Conservation (phyloP, 2,329 filamentous ascomycete genomes). For the Scopulariopsis brevicaulis region DNA sequence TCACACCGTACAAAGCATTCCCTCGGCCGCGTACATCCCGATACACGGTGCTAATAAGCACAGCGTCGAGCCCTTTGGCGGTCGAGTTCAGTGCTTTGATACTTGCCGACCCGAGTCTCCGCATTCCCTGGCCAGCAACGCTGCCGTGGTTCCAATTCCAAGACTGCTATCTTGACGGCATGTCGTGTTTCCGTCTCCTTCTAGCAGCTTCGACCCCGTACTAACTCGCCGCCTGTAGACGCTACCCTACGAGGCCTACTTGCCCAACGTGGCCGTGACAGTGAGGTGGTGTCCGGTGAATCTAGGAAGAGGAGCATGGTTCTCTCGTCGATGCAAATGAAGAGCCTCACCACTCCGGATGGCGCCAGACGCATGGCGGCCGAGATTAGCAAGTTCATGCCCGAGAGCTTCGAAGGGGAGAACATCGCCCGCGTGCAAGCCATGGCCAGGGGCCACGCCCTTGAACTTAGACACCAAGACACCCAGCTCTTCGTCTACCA, state of each 20-base stretch:
- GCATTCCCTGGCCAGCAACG: neutral
- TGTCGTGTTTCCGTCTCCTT: too few relatives aligned
- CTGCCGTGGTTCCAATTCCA: conserved; percentile 3
- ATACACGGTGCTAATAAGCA: too few relatives aligned
- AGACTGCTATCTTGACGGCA: neutral
- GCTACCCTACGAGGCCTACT: too few relatives aligned
- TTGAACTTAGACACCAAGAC: neutral
- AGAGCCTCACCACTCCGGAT: neutral
- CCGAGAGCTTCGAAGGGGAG: neutral
- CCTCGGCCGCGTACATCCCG: too few relatives aligned
- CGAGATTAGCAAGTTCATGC: neutral
- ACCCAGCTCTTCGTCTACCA: neutral
- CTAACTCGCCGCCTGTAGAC: too few relatives aligned
- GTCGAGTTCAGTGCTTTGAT: neutral
- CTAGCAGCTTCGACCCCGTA: too few relatives aligned
- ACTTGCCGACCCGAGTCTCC: neutral
- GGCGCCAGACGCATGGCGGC: neutral
- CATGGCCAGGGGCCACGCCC: neutral
- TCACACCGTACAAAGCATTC: neutral
- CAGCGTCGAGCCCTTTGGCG: neutral
- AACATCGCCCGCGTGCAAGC: neutral
- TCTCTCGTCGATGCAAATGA: neutral
- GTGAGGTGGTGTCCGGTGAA: neutral
- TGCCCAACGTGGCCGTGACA: too few relatives aligned
- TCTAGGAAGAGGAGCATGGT: neutral